Evolutionary conservation across 2,329 filamentous ascomycete species (phyloP), one percentile per base, ranked within the genome.

Genomic region (Botrytis deweyae): DNA sequence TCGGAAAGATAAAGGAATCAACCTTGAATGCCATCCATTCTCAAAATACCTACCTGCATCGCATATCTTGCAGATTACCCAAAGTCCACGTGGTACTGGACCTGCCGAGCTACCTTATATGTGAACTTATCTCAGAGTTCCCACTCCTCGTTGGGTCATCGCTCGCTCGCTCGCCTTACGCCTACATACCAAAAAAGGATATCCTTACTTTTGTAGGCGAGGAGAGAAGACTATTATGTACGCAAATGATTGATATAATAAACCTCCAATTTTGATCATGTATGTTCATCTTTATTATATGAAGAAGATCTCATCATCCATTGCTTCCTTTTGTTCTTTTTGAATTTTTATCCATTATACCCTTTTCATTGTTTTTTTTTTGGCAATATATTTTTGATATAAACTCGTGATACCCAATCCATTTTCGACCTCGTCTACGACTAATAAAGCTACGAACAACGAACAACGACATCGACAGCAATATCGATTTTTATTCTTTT

Each of bases 131-230:
- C 52, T 52, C 46, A 42, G 16, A 25, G 49, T 68, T 68, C 66
- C 66, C 49, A 68, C 38, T 68, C 66, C 66, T 42, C 36, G 49
- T 68, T 58, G 36, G 49, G 65, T 68, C 25, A 42, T 29, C 29
- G 49, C 65, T 68, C 65, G 49, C 65, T 68, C 65, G 65, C 65
- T 68, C 65, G 36, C 49, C 65, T 58, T 68, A 42, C 36, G 33
- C 69, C 29, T 36, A 62, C 69, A 65, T 52, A 65, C 69, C 66
- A 49, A 71, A 71, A 65, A 38, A 46, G 69, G 69, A 40, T 62
- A 65, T 71, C 33, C 40, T 65, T 40, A 29, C 69, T 10, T 33
- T 42, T 25, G 40, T 71, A 71, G 59, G 69, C 69, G 69, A 65
- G 69, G 25, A 52, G 59, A 46, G 29, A 46, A n/a, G 18, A 9